Conservation (phyloP, 2,329 filamentous ascomycete genomes). For the Aspergillus persii region DNA sequence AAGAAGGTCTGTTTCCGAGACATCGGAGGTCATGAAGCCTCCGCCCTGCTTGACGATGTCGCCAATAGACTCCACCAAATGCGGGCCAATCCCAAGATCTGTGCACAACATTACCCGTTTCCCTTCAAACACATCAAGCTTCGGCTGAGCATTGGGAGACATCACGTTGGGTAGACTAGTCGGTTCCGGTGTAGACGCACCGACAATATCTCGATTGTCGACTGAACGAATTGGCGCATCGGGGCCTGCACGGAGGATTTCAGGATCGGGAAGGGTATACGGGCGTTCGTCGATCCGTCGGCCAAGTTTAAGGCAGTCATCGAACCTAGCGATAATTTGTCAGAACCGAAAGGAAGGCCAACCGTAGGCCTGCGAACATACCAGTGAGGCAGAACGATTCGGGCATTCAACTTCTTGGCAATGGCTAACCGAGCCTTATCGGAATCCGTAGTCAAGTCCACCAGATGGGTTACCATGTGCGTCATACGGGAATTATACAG, state of each 20-base stretch:
- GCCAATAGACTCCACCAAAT: constrained; percentile 65
- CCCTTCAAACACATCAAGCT: constrained; percentile 71
- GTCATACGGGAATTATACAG: constrained; percentile 70
- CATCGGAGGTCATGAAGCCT: constrained; percentile 63
- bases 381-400: constrained; percentile 93
- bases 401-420: constrained; percentile 66
- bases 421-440: constrained; percentile 60
- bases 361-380: constrained; percentile 35
- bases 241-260: constrained; percentile 65
- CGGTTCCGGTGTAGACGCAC: constrained; percentile 61
- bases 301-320: constrained; percentile 90
- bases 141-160: constrained; percentile 40
- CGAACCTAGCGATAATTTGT: constrained; percentile 64
- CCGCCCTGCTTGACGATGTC: constrained; percentile 70
- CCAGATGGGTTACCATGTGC: constrained; percentile 80
- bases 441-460: constrained; percentile 73
- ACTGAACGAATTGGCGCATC: constrained; percentile 59
- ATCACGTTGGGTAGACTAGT: constrained; percentile 33
- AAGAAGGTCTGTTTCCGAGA: constrained; percentile 75
- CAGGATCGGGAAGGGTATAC: constrained; percentile 81
- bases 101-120: constrained; percentile 73
- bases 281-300: constrained; percentile 86
- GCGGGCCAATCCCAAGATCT: constrained; percentile 69
- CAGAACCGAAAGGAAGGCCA: not conserved
- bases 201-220: constrained; percentile 61